These are phyloP conservation scores for Tolypocladium cylindrosporum DNA, from an alignment of 2,329 filamentous ascomycete genomes.

Conservation along the genomic window DNA sequence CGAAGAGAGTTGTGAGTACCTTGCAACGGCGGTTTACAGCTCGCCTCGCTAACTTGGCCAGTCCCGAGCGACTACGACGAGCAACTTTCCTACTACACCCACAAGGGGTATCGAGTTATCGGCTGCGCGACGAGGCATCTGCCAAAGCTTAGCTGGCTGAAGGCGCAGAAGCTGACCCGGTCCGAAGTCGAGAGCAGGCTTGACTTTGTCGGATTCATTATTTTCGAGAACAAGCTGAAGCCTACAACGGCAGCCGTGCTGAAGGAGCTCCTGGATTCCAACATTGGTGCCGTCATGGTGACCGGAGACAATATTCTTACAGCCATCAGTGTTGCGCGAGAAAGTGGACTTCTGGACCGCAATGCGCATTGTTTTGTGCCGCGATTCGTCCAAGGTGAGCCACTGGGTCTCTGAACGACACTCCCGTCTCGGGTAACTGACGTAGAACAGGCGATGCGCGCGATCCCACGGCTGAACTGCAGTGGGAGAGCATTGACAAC, in stretches of 20 bases:
- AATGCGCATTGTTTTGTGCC: constrained; percentile 88
- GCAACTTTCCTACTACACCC: constrained; percentile 80
- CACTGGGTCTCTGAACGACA: background rate
- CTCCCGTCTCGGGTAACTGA: constrained; percentile 5
- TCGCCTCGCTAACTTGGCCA: constrained; percentile 15
- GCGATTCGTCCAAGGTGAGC: constrained; percentile 64
- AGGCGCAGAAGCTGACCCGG: constrained; percentile 87
- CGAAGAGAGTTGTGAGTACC: constrained; percentile 60
- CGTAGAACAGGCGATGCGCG: constrained; percentile 49
- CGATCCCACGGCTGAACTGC: constrained; percentile 62
- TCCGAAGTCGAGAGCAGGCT: constrained; percentile 74
- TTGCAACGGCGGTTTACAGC: background rate
- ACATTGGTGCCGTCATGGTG: constrained; percentile 88
- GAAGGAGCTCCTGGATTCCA: constrained; percentile 69
- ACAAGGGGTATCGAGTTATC: constrained; percentile 93
- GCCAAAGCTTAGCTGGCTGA: constrained; percentile 82
- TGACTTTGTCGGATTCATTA: constrained; percentile 89
- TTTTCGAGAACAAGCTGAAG: constrained; percentile 98
- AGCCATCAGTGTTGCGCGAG: constrained; percentile 87
- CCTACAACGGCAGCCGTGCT: constrained; percentile 73
- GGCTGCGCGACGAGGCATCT: constrained; percentile 87
- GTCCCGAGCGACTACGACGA: constrained; percentile 87
- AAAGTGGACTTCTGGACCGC: constrained; percentile 73
- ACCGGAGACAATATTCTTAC: constrained; percentile 97
- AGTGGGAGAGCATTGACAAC: constrained; percentile 95